Base-by-base conservation (phyloP, 257 asterid genomes). In the Jaltomata sinuosa region DNA sequence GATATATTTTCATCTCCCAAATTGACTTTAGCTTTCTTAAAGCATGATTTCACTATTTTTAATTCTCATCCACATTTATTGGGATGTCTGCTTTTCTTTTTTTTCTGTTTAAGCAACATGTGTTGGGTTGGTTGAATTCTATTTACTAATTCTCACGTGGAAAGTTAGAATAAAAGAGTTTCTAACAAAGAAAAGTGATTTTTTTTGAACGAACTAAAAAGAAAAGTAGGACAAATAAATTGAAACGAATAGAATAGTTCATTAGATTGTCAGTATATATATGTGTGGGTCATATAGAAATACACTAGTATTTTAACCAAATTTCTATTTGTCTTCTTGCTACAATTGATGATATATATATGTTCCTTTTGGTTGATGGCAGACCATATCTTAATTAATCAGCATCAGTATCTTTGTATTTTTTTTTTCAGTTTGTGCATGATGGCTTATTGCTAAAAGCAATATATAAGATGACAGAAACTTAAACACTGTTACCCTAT, bases 311-410 rank as follows among this genome's bases (percentile, higher is more conserved):
- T 62, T 67, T 82, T 85, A n/a, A 72, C 79, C 80, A 61, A 57
- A 38, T 31, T 85, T 71, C 79, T 59, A 3, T 27, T 57, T 42
- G 42, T 64, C 80, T 49, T 76, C 1, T 40, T 16, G 80, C 38
- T 80, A 42, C 74, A 57, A 57, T 11, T 55, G 3, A 42, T 42
- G 69, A 80, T 19, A 36, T n/a, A 57, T 57, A 3, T 80, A 62
- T 62, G 69, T 79, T 8, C 25, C 83, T 36, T 64, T 76, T n/a
- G 47, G 74, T 86, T 38, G 64, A 52, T 83, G 86, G 84, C 84
- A 78, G 88, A 65, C 86, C 82, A 83, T 61, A 27, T 86, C 84
- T 78, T 53, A 61, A 83, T 85, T 82, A 21, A n/a, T 55, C 62
- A 57, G 5, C 22, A 80, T 36, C 54, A 21, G 12, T 34, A n/a